Conservation (phyloP, 139 green algal species). For the Astrephomene gubernaculifera region DNA sequence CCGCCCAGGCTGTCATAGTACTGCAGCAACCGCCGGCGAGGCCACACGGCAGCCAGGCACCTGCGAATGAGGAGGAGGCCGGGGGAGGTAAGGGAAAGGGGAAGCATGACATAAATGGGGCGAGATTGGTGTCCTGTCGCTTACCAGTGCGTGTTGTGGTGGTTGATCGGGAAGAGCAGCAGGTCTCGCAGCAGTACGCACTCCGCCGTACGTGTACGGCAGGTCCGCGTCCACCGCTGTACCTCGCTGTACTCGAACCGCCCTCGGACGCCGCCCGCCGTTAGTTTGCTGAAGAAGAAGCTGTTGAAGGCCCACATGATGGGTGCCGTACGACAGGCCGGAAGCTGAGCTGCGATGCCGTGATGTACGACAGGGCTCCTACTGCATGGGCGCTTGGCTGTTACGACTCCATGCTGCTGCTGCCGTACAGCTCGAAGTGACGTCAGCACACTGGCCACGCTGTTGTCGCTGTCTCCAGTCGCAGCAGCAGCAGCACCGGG, state of each 20-base stretch:
- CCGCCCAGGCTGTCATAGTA: slow-evolving; percentile 44
- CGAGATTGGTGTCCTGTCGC: too few species aligned
- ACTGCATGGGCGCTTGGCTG: too few species aligned
- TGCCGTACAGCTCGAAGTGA: too few species aligned
- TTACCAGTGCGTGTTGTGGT: slow-evolving; percentile 51
- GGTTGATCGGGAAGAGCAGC: slow-evolving; percentile 58
- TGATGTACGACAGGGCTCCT: too few species aligned
- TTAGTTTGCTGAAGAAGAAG: slow-evolving; percentile 36
- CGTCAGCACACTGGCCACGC: too few species aligned
- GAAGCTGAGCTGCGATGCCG: too few species aligned
- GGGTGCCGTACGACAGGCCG: background rate
- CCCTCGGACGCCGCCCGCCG: background rate
- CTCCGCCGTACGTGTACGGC: slow-evolving; percentile 20
- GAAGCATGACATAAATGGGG: background rate
- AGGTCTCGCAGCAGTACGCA: slow-evolving; percentile 49
- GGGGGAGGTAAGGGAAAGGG: background rate
- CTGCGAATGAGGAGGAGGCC: background rate
- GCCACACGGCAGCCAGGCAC: slow-evolving; percentile 53
- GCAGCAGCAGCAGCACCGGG: too few species aligned
- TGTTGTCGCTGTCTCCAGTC: too few species aligned
- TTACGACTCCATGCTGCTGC: too few species aligned
- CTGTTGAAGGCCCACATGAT: slow-evolving; percentile 10
- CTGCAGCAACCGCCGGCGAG: slow-evolving; percentile 43
- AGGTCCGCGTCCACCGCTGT: slow-evolving; percentile 44
- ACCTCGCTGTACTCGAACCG: slow-evolving; percentile 24